Evolutionary conservation across 192 early-diverging fungal genomes (phyloP), one percentile per base, ranked within the genome.

Genomic region (Entomortierella parvispora): DNA sequence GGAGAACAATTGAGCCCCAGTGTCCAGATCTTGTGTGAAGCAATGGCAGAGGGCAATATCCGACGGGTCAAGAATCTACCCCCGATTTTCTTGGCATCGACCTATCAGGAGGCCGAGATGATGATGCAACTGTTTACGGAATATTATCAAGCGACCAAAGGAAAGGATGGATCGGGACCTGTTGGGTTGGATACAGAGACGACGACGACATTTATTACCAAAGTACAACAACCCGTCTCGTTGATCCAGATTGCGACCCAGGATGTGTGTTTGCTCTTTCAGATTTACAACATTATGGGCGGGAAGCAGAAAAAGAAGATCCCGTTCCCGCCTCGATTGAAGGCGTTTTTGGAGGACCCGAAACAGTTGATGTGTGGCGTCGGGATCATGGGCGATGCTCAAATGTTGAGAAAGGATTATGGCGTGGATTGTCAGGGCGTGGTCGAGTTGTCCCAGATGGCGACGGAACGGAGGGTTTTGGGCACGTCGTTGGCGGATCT

Each of bases 141-240:
- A 22, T 77, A 64, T 26, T 64, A 77, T 43, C 10, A 52, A 12
- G 54, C 42, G 4, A 50, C 34, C 14, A 15, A 45, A 9, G 49
- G 71, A 52, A 34, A 25, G n/a, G n/a, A n/a, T n/a, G n/a, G n/a
- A 11, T 46, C 54, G 2, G 77, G 64, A 29, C 62, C 69, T 14
- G 68, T 83, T 15, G 81, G 81, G 28, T 83, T 83, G 26, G 81
- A 83, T 50, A 83, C 81, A 2, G 81, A 83, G 48, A 83, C 81
- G 23, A 71, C 80, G 31, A 58, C 70, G 8, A 45, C 43, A 8
- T 57, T 65, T 18, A 40, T 72, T 11, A 47, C 40, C n/a, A 22
- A 45, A n/a, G 50, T 48, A n/a, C 58, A 48, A 12, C 22, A 22
- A 2, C 34, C 50, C 3, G 69, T 74, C 12, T 83, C 81, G 18